Evolutionary conservation across 116 monocot genomes (phyloP).

Genomic region (Posidonia oceanica): DNA sequence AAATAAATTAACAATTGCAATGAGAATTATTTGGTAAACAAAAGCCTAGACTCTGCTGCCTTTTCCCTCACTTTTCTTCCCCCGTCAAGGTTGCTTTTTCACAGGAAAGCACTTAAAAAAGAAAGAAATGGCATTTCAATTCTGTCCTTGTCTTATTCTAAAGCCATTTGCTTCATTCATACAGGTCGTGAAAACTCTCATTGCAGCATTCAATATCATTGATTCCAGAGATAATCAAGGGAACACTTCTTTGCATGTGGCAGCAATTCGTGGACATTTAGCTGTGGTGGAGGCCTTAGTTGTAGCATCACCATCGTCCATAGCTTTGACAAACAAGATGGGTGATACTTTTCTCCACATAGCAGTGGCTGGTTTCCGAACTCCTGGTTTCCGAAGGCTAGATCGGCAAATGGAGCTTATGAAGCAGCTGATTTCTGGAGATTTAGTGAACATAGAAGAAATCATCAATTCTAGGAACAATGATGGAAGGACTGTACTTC

Average conservation of each 20-base stretch:
- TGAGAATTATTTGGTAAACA: too few species aligned
- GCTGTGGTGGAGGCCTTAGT: constrained; percentile 39
- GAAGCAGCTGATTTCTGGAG: constrained; percentile 40
- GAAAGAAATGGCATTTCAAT: too few species aligned
- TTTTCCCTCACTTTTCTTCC: too few species aligned
- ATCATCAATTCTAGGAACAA: constrained; percentile 58
- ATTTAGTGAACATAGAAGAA: constrained; percentile 23
- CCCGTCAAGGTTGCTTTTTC: too few species aligned
- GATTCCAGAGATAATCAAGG: constrained; percentile 60
- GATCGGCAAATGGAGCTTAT: constrained; percentile 85
- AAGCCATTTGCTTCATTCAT: not conserved
- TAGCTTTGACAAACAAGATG: constrained; percentile 30
- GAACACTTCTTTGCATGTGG: constrained; percentile 79
- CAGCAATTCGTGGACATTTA: constrained; percentile 68
- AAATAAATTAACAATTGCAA: too few species aligned
- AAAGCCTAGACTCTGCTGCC: too few species aligned
- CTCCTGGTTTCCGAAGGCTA: constrained; percentile 69
- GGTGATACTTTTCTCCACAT: constrained; percentile 89
- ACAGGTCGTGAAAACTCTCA: constrained; percentile 65
- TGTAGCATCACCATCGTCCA: constrained; percentile 30
- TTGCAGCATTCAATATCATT: constrained; percentile 49
- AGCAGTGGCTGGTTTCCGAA: constrained; percentile 77
- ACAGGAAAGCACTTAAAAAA: too few species aligned
- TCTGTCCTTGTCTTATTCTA: too few species aligned
- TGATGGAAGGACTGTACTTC: constrained; percentile 73